phyloP scores from a whole-genome alignment of 768 basidiomycete species.

The Pulveroboletus sp. region DNA sequence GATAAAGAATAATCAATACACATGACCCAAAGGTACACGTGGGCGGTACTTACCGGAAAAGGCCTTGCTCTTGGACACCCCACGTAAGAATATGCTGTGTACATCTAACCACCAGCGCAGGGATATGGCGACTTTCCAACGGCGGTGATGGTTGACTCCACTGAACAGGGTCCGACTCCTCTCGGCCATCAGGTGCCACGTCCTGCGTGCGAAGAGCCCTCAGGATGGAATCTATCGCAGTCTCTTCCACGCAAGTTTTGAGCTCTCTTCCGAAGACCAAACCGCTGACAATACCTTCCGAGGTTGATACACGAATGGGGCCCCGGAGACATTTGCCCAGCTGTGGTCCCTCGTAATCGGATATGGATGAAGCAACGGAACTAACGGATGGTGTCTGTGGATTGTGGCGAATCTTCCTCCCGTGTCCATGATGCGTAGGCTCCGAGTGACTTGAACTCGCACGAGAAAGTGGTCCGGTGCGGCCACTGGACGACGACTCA shows the following conservation, averaged over 20 bases:
- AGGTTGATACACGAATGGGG: conserved; percentile 38
- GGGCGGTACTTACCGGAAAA: conserved; percentile 66
- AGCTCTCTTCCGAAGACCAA: conserved; percentile 70
- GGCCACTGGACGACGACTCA: conserved; percentile 36
- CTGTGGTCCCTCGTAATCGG: conserved; percentile 48
- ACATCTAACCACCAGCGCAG: conserved; percentile 78
- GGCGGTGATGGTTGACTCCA: conserved; percentile 21
- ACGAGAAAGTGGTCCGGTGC: conserved; percentile 36
- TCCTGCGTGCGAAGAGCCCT: conserved; percentile 6
- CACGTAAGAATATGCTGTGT: conserved; percentile 78
- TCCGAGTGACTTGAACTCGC: conserved; percentile 41
- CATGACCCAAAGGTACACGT: neutral
- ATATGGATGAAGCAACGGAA: conserved; percentile 49
- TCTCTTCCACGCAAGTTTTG: conserved; percentile 51
- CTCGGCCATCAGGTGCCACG: neutral
- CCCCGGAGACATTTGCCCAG: conserved; percentile 60
- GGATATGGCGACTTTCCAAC: conserved; percentile 54
- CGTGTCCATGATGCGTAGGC: conserved; percentile 15
- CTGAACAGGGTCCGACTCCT: neutral
- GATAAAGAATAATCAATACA: conserved; percentile 10
- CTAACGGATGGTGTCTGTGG: conserved; percentile 60
- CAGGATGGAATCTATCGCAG: conserved; percentile 40
- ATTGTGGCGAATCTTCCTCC: conserved; percentile 46
- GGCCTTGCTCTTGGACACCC: conserved; percentile 84
- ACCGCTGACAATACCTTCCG: conserved; percentile 40